A percentile compares a stretch with the other conserved stretches of the same genome.
Conservation (phyloP, 805 yeast species). For the Candida glaebosa region DNA sequence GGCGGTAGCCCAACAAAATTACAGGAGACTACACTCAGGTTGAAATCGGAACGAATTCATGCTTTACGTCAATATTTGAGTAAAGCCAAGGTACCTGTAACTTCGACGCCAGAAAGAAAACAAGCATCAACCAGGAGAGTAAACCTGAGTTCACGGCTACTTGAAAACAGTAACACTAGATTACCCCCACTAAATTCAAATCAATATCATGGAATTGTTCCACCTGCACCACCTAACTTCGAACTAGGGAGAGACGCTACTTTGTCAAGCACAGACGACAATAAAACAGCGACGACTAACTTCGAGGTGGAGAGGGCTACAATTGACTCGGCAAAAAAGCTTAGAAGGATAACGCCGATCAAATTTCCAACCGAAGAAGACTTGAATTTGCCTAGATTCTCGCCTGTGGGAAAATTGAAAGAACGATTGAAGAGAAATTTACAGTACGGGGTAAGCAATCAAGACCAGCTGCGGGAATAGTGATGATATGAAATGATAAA, state of each 20-base stretch:
- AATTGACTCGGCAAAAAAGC: conserved; percentile 32
- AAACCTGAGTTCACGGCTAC: not conserved
- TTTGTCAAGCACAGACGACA: conserved; percentile 1
- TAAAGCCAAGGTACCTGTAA: conserved; percentile 14
- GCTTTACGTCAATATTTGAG: conserved; percentile 34
- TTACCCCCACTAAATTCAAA: conserved; percentile 11
- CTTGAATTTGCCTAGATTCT: conserved; percentile 22
- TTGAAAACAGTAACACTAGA: not conserved
- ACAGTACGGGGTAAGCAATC: not conserved
- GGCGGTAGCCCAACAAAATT: conserved; percentile 34
- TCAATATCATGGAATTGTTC: conserved; percentile 8
- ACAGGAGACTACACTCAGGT: conserved; percentile 36
- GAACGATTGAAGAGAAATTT: conserved; percentile 16
- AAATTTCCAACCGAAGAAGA: conserved; percentile 30
- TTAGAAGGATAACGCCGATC: conserved; percentile 34
- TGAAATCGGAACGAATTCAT: conserved; percentile 29
- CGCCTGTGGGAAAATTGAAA: conserved; percentile 27
- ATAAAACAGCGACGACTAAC: not conserved
- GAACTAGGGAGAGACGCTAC: conserved; percentile 1
- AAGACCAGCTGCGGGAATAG: not conserved
- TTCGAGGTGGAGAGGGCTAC: conserved; percentile 11
- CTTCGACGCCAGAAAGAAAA: conserved; percentile 12
- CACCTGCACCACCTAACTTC: conserved; percentile 24
- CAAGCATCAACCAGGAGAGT: not conserved
- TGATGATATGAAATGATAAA: too few relatives aligned